Conservation (phyloP, 1,139 yeast species). For the Scheffersomyces insectosa region DNA sequence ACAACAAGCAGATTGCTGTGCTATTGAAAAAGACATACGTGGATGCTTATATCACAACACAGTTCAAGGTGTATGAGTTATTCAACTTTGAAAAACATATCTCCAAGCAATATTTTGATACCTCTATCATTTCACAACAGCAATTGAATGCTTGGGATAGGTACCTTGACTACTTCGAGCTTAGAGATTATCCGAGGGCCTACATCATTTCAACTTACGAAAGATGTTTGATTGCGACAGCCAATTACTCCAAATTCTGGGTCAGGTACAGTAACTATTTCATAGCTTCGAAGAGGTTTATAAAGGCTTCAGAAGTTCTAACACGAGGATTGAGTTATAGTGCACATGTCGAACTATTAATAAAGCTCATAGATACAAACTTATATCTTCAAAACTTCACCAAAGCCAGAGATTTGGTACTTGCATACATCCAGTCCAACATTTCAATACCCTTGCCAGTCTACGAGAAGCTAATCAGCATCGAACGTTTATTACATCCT, state of each 20-base stretch:
- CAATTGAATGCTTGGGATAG: conserved; percentile 60
- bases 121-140: conserved; percentile 38
- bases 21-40: conserved; percentile 47
- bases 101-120: conserved; percentile 52
- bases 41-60: conserved; percentile 62
- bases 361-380: conserved; percentile 44
- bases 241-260: conserved; percentile 61
- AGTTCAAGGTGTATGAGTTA: conserved; percentile 58
- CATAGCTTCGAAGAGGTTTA: conserved; percentile 26
- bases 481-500: conserved; percentile 33
- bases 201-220: conserved; percentile 50
- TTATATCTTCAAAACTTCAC: conserved; percentile 29
- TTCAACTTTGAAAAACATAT: conserved; percentile 63
- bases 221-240: conserved; percentile 55
- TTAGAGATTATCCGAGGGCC: conserved; percentile 26
- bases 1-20: conserved; percentile 19
- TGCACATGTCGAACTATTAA: conserved; percentile 25
- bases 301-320: conserved; percentile 38
- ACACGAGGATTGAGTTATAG: conserved; percentile 30
- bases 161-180: conserved; percentile 59
- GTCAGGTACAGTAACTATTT: conserved; percentile 55
- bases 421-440: conserved; percentile 27
- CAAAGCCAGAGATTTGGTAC: conserved; percentile 37
- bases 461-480: conserved; percentile 37
- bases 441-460: conserved; percentile 33